Conservation (phyloP, 2,329 filamentous ascomycete species). For the Peltaster fructicola region DNA sequence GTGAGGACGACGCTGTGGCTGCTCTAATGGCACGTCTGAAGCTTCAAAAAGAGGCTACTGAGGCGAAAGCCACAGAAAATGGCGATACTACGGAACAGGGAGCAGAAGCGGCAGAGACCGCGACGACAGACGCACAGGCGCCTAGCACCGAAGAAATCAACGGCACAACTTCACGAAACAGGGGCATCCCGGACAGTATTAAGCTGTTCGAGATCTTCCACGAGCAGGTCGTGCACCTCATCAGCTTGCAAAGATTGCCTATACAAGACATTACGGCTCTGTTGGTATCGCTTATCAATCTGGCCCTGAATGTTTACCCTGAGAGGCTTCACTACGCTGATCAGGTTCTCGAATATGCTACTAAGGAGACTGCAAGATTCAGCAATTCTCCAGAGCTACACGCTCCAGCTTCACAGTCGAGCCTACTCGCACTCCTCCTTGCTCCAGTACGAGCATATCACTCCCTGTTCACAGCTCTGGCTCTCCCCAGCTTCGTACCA, state of each 20-base stretch:
- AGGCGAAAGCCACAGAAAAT: constrained; percentile 14
- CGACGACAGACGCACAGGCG: constrained; percentile 14
- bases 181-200: constrained; percentile 54
- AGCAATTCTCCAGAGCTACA: constrained; percentile 92
- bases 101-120: constrained; percentile 6
- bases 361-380: constrained; percentile 71
- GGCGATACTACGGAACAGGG: constrained; percentile 17
- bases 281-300: constrained; percentile 80
- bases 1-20: constrained; percentile 68
- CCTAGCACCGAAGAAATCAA: constrained; percentile 24
- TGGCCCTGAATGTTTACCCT: constrained; percentile 91
- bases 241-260: constrained; percentile 75
- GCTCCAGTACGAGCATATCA: constrained; percentile 78
- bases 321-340: constrained; percentile 86
- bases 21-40: constrained; percentile 63
- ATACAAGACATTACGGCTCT: constrained; percentile 91
- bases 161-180: constrained; percentile 27
- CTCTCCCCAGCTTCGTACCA: constrained; percentile 79
- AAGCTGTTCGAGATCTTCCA: constrained; percentile 97
- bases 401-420: constrained; percentile 70
- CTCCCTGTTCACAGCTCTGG: constrained; percentile 89
- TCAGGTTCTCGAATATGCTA: constrained; percentile 77
- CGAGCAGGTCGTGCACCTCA: constrained; percentile 81
- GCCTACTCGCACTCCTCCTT: constrained; percentile 74
- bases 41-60: constrained; percentile 41